Base-by-base conservation (phyloP, 352 stramenopile species). In the Aphanomyces cochlioides region DNA sequence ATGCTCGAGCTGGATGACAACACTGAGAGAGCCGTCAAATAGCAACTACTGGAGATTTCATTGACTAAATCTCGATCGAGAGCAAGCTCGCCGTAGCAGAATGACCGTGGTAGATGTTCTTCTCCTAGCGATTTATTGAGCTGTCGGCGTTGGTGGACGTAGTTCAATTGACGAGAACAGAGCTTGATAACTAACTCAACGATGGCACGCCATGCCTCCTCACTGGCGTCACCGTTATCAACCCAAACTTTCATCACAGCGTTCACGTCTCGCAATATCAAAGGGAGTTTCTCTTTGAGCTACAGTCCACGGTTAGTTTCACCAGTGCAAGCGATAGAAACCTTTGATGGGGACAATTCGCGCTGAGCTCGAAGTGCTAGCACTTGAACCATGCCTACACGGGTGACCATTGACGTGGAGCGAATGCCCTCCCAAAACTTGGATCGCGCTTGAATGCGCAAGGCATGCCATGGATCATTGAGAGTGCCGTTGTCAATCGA, bases 401-500 rank as follows among this genome's bases (percentile, higher is more conserved):
- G 63, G 2, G 2, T 21, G 7, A 15, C 4, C 47, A 34, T 38
- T 17, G 39, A 38, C 45, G 12, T 3, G 0, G 63, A 58, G 17
- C 63, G 63, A 19, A 69, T 13, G 8, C 10, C 36, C 43, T 38
- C 13, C 63, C 63, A 69, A 38, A 69, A 69, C n/a, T 47, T 69
- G 12, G 63, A 61, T 6, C 63, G 63, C 13, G 43, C 63, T 8
- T 50, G 37, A 3, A 28, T n/a, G 7, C 63, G 47, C 4, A 69
- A 34, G 34, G 40, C 37, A 17, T 40, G 15, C 37, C 38, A 19
- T 15, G 21, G 10, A 39, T 69, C 15, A 39, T 3, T 28, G 4
- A 47, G 37, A 1, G 36, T 15, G 37, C 7, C 45, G 15, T 37
- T 21, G 12, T 19, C 38, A 43, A 40, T 69, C 19, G 45, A 8